Evolutionary conservation across 108 stramenopile species (phyloP).

Genomic region (Fistulifera solaris): DNA sequence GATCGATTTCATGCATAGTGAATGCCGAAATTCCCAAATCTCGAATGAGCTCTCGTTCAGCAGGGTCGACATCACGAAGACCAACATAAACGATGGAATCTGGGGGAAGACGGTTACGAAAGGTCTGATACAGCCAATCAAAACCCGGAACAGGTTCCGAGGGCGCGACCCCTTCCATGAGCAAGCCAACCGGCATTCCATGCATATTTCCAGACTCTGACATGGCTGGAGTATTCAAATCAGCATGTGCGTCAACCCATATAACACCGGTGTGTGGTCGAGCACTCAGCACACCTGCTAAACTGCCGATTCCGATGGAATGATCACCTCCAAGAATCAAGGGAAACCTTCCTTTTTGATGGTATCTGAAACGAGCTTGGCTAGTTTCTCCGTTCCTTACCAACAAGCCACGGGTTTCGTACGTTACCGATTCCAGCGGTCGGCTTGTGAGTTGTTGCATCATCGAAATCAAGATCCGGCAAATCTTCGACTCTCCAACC

Average conservation of each 20-base stretch:
- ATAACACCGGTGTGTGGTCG: conserved; percentile 89
- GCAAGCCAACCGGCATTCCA: conserved; percentile 95
- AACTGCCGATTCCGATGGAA: conserved; percentile 86
- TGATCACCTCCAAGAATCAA: conserved; percentile 98
- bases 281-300: conserved; percentile 81
- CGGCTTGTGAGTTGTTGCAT: neutral
- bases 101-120: conserved; percentile 47
- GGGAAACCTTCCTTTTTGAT: conserved; percentile 58
- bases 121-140: conserved; percentile 67
- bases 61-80: conserved; percentile 89
- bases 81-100: conserved; percentile 94
- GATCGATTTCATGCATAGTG: conserved; percentile 96
- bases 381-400: conserved; percentile 9
- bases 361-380: conserved; percentile 48
- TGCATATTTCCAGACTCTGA: conserved; percentile 97
- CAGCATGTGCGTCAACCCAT: conserved; percentile 99
- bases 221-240: conserved; percentile 90
- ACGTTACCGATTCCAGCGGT: conserved; percentile 16
- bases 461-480: conserved; percentile 64
- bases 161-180: conserved; percentile 63
- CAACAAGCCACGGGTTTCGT: too few relatives aligned
- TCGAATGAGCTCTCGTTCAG: conserved; percentile 77
- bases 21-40: conserved; percentile 76
- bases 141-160: conserved; percentile 64
- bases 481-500: conserved; percentile 83